A percentile compares a stretch with the other conserved stretches of the same genome.
Conservation (phyloP, 768 basidiomycete genomes). For the Kwoniella sp. region DNA sequence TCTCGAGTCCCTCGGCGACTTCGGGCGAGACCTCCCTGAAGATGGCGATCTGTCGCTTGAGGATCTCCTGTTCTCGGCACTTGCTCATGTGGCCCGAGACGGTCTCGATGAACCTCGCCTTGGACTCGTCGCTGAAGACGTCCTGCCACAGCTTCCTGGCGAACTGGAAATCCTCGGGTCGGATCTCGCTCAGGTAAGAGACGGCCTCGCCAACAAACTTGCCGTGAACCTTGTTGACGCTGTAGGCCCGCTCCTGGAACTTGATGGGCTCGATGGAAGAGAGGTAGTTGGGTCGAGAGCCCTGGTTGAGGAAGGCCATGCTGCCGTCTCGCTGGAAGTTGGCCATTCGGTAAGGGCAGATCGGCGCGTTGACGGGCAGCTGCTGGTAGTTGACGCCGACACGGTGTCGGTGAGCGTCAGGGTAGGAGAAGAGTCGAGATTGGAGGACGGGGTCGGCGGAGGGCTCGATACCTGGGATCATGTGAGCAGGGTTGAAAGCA, state of each 20-base stretch:
- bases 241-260: constrained; percentile 60
- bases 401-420: constrained; percentile 54
- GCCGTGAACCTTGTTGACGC: constrained; percentile 62
- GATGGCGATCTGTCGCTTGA: constrained; percentile 58
- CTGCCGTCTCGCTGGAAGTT: constrained; percentile 93
- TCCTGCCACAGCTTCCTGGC: constrained; percentile 46
- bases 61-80: constrained; percentile 48
- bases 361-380: constrained; percentile 81
- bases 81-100: constrained; percentile 57
- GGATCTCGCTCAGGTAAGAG: constrained; percentile 64
- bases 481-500: constrained; percentile 69
- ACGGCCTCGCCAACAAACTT: constrained; percentile 70
- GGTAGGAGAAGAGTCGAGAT: constrained; percentile 91
- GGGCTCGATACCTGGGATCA: constrained; percentile 84
- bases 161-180: constrained; percentile 67
- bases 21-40: constrained; percentile 78
- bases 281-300: constrained; percentile 82
- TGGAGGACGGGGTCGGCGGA: constrained; percentile 91
- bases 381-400: constrained; percentile 63
- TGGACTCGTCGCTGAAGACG: constrained; percentile 55
- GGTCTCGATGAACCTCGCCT: constrained; percentile 56
- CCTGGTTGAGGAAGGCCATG: constrained; percentile 74
- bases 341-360: constrained; percentile 63
- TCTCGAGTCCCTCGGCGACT: constrained; percentile 76
- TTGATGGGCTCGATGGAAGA: constrained; percentile 71